Conservation (phyloP, 352 stramenopile genomes). For the Globisporangium solare region DNA sequence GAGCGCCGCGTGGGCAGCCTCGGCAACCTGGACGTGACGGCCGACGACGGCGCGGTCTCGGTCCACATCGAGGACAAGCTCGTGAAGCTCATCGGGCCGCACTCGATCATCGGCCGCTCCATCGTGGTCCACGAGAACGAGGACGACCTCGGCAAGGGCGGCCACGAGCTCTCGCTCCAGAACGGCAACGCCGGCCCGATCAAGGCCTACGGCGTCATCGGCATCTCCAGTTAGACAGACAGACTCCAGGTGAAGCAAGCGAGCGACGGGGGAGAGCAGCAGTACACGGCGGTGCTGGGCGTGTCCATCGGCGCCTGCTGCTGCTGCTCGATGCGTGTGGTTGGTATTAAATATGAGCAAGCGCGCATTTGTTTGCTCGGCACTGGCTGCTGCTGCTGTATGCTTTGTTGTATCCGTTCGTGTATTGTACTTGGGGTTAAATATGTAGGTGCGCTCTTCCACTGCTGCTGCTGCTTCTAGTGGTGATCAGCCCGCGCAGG, state of each 20-base stretch:
- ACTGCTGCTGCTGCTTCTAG: too few relatives aligned
- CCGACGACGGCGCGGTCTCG: constrained; percentile 82
- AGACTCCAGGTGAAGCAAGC: background rate
- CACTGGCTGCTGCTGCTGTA: background rate
- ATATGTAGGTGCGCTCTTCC: too few relatives aligned
- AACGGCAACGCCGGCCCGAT: constrained; percentile 95
- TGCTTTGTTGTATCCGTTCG: background rate
- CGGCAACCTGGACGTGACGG: constrained; percentile 84
- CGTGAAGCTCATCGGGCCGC: constrained; percentile 96
- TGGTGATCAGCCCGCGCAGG: background rate
- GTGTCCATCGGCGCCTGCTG: too few relatives aligned
- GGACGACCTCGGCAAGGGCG: constrained; percentile 95
- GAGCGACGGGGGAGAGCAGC: background rate
- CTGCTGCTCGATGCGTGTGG: background rate
- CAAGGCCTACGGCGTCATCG: constrained; percentile 90
- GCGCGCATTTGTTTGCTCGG: background rate
- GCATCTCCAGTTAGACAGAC: constrained; percentile 86
- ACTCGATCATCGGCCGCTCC: constrained; percentile 97
- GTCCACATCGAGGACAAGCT: constrained; percentile 95
- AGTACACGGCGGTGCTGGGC: too few relatives aligned
- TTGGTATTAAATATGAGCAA: constrained; percentile 1
- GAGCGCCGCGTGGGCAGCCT: constrained; percentile 95
- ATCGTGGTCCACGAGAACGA: constrained; percentile 93
- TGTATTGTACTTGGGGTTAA: too few relatives aligned
- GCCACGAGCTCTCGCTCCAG: constrained; percentile 94